Evolutionary conservation across 1,284 basidiomycete species (phyloP).

Genomic region (Pascua guehoae): DNA sequence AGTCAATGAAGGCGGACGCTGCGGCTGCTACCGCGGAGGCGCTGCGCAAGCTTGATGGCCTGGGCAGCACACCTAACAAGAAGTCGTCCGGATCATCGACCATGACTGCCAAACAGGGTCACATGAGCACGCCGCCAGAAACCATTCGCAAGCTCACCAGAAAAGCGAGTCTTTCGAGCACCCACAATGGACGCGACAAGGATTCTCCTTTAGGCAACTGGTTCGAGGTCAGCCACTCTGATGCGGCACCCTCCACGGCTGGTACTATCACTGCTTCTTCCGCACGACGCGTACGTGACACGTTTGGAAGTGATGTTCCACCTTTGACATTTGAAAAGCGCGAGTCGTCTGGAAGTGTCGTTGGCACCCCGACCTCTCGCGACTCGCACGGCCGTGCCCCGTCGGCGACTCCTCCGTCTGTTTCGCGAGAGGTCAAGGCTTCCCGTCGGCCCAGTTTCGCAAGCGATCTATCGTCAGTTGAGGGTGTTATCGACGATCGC

Average conservation of each 20-base stretch:
- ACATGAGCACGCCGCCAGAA: conserved; percentile 64
- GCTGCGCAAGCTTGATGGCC: conserved; percentile 86
- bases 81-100: conserved; percentile 33
- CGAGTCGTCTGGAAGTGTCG: conserved; percentile 81
- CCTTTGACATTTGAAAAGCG: conserved; percentile 57
- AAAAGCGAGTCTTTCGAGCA: conserved; percentile 11
- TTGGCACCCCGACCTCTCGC: conserved; percentile 52
- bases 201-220: conserved; percentile 35
- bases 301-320: conserved; percentile 8
- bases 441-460: conserved; percentile 59
- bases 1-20: conserved; percentile 24
- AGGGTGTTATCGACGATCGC: conserved; percentile 10
- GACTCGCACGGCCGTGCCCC: conserved; percentile 46
- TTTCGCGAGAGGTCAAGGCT: conserved; percentile 55
- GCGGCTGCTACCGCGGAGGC: conserved; percentile 87
- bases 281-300: neutral
- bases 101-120: conserved; percentile 33
- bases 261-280: too few relatives aligned
- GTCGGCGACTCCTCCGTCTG: conserved; percentile 58
- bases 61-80: conserved; percentile 66
- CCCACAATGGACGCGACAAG: conserved; percentile 9
- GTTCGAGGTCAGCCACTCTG: conserved; percentile 23
- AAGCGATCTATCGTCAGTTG: conserved; percentile 67
- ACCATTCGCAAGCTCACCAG: conserved; percentile 2
- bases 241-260: neutral